phyloP scores from a whole-genome alignment of 2,329 filamentous ascomycete genomes.

The Bisporella sp. region DNA sequence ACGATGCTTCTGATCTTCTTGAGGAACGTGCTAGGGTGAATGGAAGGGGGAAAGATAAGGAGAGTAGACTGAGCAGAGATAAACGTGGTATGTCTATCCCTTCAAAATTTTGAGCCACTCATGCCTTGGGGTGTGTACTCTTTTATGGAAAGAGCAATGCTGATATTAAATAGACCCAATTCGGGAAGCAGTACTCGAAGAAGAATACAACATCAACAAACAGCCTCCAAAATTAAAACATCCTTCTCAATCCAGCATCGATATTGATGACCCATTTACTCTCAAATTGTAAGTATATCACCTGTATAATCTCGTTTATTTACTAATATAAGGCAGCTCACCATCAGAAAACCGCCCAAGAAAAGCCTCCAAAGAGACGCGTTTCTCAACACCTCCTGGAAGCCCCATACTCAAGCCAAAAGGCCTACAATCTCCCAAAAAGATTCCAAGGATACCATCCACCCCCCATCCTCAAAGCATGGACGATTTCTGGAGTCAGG shows the following conservation, averaged over 20 bases:
- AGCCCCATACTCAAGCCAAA: slow-evolving; percentile 18
- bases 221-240: neutral
- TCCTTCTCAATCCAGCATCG: neutral
- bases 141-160: no score
- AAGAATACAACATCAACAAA: no score
- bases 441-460: slow-evolving; percentile 38
- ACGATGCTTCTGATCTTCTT: neutral
- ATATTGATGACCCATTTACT: slow-evolving; percentile 14
- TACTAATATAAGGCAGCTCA: slow-evolving; percentile 13
- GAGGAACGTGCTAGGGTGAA: neutral
- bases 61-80: neutral
- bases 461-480: slow-evolving; percentile 46
- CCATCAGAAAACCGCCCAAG: slow-evolving; percentile 15
- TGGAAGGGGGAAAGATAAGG: neutral
- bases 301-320: neutral
- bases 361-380: slow-evolving; percentile 14
- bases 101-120: neutral
- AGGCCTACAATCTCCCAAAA: slow-evolving; percentile 21
- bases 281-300: slow-evolving; percentile 15
- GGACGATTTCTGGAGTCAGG: slow-evolving; percentile 54
- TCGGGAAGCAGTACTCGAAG: no score
- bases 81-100: neutral
- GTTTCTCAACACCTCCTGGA: slow-evolving; percentile 21
- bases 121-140: no score
- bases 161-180: no score